phyloP scores from a whole-genome alignment of 139 green algal species.

The Medakamo hakoo region DNA sequence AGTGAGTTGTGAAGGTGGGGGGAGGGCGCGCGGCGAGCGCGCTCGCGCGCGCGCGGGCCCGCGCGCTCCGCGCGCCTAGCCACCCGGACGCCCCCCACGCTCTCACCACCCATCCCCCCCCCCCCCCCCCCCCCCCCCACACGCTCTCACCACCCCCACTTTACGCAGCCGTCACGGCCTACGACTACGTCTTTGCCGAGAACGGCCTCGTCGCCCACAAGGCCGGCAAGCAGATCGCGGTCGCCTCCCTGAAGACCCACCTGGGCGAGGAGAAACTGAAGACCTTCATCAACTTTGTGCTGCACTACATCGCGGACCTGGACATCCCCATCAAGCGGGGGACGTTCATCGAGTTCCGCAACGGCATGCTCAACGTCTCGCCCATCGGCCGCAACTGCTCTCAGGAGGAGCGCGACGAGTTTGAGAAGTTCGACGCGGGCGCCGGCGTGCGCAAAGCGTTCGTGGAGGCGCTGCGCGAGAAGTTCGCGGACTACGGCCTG shows the following conservation, averaged over 20 bases:
- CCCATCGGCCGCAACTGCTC: conserved; percentile 95
- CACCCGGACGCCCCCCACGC: neutral
- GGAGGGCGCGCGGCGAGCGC: too few relatives aligned
- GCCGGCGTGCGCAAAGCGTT: conserved; percentile 60
- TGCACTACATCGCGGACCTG: conserved; percentile 86
- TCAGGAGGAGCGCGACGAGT: conserved; percentile 90
- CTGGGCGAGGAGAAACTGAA: conserved; percentile 77
- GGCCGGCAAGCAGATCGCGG: conserved; percentile 42
- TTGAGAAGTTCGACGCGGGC: conserved; percentile 76
- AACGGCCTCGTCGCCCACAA: conserved; percentile 96
- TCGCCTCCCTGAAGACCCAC: conserved; percentile 25
- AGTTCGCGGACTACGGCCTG: conserved; percentile 79
- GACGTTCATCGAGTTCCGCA: conserved; percentile 98
- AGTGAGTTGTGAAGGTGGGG: conserved; percentile 50
- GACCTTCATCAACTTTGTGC: conserved; percentile 79
- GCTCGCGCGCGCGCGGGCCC: too few relatives aligned
- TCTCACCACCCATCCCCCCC: neutral
- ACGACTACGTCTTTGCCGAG: conserved; percentile 94
- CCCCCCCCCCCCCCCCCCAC: neutral
- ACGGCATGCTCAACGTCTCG: conserved; percentile 96
- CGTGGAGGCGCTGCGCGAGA: conserved; percentile 61
- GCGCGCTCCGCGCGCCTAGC: too few relatives aligned
- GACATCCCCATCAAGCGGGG: conserved; percentile 97
- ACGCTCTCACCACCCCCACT: neutral
- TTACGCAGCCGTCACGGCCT: conserved; percentile 46